A percentile compares a stretch with the other conserved stretches of the same genome.
Conservation (phyloP, 192 early-diverging fungal genomes). For the Anaeromyces robustus region DNA sequence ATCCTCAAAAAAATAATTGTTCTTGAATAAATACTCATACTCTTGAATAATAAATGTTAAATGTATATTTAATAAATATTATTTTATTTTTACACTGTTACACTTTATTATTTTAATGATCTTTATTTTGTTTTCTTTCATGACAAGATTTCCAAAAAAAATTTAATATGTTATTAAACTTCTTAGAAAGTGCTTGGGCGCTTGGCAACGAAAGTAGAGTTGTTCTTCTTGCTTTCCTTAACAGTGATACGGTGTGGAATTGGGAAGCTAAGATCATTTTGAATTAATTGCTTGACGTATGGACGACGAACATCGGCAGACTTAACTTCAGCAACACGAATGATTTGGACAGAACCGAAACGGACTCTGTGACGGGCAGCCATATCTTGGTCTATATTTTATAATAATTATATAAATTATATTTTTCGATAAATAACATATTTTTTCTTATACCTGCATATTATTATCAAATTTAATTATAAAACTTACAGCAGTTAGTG, state of each 20-base stretch:
- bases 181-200: constrained; percentile 74
- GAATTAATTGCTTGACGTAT: constrained; percentile 92
- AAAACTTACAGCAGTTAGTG: constrained; percentile 38
- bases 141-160: not conserved
- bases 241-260: constrained; percentile 89
- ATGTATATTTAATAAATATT: not conserved
- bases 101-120: not conserved
- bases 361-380: constrained; percentile 96
- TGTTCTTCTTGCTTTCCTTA: constrained; percentile 66
- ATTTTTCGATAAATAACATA: too few species aligned
- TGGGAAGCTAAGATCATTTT: constrained; percentile 76
- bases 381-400: constrained; percentile 80
- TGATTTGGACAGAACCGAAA: constrained; percentile 96
- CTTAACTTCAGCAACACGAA: constrained; percentile 88
- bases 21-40: too few species aligned
- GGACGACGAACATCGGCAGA: constrained; percentile 82
- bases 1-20: too few species aligned
- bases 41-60: too few species aligned
- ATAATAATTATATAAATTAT: not conserved
- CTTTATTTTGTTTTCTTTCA: not conserved
- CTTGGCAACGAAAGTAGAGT: constrained; percentile 70
- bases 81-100: not conserved
- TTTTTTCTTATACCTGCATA: too few species aligned
- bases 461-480: constrained; percentile 3
- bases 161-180: not conserved